phyloP scores from a whole-genome alignment of 441 rosid species.

The Bocquillonia castaneifolia region DNA sequence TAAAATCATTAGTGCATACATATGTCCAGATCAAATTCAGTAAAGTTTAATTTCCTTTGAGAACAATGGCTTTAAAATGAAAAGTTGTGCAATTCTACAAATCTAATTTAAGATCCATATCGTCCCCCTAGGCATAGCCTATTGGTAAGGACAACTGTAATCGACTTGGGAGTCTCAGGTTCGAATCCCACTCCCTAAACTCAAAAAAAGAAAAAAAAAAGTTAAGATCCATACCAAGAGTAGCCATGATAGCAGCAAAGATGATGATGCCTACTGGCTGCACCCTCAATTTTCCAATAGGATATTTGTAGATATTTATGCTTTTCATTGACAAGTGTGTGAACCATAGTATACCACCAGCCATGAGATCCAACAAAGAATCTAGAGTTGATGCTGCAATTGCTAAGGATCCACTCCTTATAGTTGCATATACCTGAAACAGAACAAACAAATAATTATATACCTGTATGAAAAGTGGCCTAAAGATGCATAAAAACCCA shows the following conservation, averaged over 20 bases:
- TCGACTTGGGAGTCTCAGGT: no score
- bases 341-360: slow-evolving; percentile 91
- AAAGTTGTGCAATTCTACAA: background rate
- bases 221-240: slow-evolving; percentile 51
- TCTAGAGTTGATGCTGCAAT: slow-evolving; percentile 91
- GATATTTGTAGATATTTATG: slow-evolving; percentile 73
- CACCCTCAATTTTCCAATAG: slow-evolving; percentile 85
- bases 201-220: background rate
- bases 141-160: no score
- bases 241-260: slow-evolving; percentile 90
- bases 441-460: background rate
- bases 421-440: slow-evolving; percentile 65
- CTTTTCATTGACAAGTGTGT: slow-evolving; percentile 79
- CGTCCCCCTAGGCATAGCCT: no score
- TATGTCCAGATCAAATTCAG: background rate
- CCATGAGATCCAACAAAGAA: slow-evolving; percentile 87
- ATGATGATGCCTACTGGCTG: slow-evolving; percentile 88
- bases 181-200: no score
- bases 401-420: slow-evolving; percentile 83
- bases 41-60: background rate
- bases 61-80: background rate
- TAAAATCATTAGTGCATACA: background rate
- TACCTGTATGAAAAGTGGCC: background rate
- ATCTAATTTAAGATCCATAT: background rate
- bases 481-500: no score